phyloP scores from a whole-genome alignment of 805 yeast species.

The Monosporozyma unispora region DNA sequence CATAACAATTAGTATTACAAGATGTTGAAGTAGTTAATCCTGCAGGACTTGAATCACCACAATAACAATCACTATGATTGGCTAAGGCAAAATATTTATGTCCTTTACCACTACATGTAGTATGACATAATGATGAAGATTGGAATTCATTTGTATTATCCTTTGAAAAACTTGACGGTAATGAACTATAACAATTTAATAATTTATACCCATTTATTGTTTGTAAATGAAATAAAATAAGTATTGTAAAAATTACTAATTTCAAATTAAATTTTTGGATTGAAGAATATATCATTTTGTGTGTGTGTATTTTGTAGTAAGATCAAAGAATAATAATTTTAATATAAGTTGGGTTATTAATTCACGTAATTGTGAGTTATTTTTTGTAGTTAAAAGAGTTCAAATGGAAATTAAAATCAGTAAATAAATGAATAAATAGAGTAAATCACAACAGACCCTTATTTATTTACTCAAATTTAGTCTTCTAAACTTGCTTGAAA shows the following conservation, averaged over 20 bases:
- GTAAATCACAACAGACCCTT: neutral
- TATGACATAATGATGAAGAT: slow-evolving; percentile 21
- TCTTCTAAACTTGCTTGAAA: no score
- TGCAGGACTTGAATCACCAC: slow-evolving; percentile 24
- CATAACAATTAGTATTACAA: slow-evolving; percentile 39
- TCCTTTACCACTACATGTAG: slow-evolving; percentile 14
- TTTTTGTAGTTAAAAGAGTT: no score
- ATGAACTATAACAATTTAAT: slow-evolving; percentile 22
- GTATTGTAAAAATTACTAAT: neutral
- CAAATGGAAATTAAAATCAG: neutral
- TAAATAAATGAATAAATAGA: no score
- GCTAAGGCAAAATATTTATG: slow-evolving; percentile 25
- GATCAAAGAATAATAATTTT: no score
- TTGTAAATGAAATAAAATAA: neutral
- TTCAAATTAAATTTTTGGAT: neutral
- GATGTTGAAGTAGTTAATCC: slow-evolving; percentile 7
- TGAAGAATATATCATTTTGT: neutral
- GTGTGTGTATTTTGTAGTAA: neutral
- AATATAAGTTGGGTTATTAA: no score
- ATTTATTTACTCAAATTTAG: no score
- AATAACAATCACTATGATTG: slow-evolving; percentile 25
- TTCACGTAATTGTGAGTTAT: neutral
- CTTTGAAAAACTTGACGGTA: slow-evolving; percentile 24
- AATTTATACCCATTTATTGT: slow-evolving; percentile 10
- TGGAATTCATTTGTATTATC: slow-evolving; percentile 21